Evolutionary conservation across 768 basidiomycete species (phyloP).

Genomic region (Lactarius tabidus): DNA sequence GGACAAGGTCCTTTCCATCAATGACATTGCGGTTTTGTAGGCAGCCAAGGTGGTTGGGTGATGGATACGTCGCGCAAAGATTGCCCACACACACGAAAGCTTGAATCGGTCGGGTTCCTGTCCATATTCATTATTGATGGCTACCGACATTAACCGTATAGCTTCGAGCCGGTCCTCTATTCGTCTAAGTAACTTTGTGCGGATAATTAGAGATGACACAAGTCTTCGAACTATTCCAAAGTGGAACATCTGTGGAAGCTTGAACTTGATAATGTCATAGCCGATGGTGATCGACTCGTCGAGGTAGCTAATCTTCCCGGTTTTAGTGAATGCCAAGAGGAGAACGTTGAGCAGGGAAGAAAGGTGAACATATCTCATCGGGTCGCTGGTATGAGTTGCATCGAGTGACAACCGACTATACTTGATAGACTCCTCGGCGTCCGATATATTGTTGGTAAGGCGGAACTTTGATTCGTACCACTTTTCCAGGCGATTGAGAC

Average conservation of each 20-base stretch:
- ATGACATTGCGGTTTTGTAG: not conserved
- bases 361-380: not conserved
- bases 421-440: not conserved
- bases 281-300: not conserved
- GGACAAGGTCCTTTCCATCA: not conserved
- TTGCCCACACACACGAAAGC: not conserved
- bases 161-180: not conserved
- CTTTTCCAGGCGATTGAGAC: not conserved
- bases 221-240: not conserved
- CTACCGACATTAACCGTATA: not conserved
- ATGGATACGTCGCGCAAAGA: not conserved
- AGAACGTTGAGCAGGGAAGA: constrained; percentile 1
- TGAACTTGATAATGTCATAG: not conserved
- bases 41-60: not conserved
- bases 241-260: not conserved
- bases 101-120: not conserved
- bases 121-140: not conserved
- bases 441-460: not conserved
- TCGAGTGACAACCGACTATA: not conserved
- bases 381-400: not conserved
- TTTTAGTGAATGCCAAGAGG: constrained; percentile 2
- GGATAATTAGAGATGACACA: not conserved
- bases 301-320: not conserved
- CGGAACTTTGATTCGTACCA: not conserved
- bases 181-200: not conserved